Percentiles rank a stretch among this genome's conserved stretches.
Evolutionary conservation across 2,329 filamentous ascomycete species (phyloP).

Genomic region (Lecanicillium sp.): DNA sequence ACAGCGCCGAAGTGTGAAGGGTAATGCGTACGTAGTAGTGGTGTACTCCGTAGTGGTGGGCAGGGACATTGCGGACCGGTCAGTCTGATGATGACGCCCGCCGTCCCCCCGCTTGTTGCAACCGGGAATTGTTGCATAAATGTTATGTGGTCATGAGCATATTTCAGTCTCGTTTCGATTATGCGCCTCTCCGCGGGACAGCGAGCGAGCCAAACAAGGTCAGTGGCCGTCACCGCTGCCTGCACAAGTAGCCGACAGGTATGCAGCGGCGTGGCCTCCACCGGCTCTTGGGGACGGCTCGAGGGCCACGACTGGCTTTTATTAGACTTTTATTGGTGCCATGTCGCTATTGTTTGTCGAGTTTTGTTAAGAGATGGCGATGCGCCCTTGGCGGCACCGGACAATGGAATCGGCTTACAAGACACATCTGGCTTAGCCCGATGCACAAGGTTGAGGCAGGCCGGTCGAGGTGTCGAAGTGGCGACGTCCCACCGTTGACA

Average conservation of each 20-base stretch:
- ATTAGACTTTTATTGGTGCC: background rate
- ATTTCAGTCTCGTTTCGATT: slow-evolving; percentile 11
- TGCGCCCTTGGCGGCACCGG: background rate
- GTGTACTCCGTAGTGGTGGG: no score
- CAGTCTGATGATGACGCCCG: background rate
- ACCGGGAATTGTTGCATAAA: slow-evolving; percentile 5
- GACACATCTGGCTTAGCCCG: background rate
- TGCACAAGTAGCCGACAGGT: background rate
- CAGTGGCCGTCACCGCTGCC: slow-evolving; percentile 1
- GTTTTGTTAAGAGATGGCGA: background rate
- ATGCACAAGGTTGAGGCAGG: background rate
- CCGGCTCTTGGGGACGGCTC: background rate
- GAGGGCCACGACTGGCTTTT: no score
- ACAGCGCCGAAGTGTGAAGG: background rate
- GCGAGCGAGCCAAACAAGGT: background rate
- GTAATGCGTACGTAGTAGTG: no score
- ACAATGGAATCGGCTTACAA: background rate
- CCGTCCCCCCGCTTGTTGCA: background rate
- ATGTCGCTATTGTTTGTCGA: background rate
- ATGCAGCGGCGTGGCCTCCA: background rate
- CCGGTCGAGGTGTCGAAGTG: background rate
- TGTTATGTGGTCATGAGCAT: slow-evolving; percentile 2
- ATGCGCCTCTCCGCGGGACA: background rate
- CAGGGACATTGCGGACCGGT: background rate
- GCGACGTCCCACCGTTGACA: background rate